Evolutionary conservation across 192 early-diverging fungal species (phyloP), one percentile per base, ranked within the genome.

Genomic region (Rhizoclosmatium globosum): DNA sequence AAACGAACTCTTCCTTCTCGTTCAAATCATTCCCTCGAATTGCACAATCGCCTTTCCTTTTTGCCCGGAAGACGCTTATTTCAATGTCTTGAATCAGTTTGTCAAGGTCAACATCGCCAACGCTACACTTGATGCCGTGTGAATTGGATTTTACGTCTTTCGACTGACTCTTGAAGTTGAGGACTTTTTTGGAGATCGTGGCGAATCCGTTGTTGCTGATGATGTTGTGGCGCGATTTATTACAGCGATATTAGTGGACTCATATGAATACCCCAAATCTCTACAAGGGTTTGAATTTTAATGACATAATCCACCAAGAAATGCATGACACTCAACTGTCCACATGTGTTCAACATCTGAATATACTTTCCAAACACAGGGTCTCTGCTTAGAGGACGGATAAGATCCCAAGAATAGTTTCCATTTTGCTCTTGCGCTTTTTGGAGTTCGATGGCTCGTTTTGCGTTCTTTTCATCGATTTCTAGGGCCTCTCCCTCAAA

Each of bases 311-410:
- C 31, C 31, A 31, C 31, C 31, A 31, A 31, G 31, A 0, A 31
- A 31, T 53, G 6, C 0, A 53, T 53, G 50, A 42, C 17, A 64
- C 60, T 64, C 43, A 60, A 64, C 58, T 62, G 64, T 57, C 68
- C 68, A 39, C 41, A 39, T 38, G 48, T 56, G 53, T 79, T 77
- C 57, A 79, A 62, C 15, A 44, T n/a, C 39, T 60, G 53, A 46
- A 79, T 79, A 53, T 64, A 79, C 41, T 71, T 60, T 44, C 71
- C 78, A 56, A 79, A 79, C n/a, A 72, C 39, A 17, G 78, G 78
- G 41, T 79, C 78, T 11, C 78, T 69, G 21, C 61, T 66, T 19
- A 79, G 47, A 4, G 78, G 78, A 17, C 78, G 78, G 42, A 79
- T 23, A 39, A 79, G 58, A 69, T 79, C 60, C 78, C 78, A 79